Percentiles rank a stretch among this genome's conserved stretches.
These are phyloP conservation scores for Erigeron canadensis DNA, from an alignment of 129 eudicot species.

Conservation along the genomic window DNA sequence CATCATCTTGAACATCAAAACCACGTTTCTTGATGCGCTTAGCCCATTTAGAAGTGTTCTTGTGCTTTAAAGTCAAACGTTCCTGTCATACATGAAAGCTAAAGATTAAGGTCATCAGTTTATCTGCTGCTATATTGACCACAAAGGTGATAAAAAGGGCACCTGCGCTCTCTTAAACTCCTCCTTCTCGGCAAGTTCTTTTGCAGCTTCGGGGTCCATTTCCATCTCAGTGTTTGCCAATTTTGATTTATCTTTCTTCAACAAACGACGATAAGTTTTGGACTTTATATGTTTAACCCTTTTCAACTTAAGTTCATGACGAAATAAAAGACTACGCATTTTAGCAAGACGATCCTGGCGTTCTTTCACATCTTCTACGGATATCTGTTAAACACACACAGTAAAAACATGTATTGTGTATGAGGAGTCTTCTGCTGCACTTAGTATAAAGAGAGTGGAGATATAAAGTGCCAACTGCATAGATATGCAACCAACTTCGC, in stretches of 20 bases:
- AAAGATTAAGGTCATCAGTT: conserved; percentile 5
- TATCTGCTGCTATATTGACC: not conserved
- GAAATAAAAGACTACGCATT: conserved; percentile 90
- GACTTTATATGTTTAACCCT: conserved; percentile 86
- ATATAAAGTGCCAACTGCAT: not conserved
- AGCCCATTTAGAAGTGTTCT: conserved; percentile 89
- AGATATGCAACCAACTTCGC: not conserved
- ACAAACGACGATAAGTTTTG: conserved; percentile 68
- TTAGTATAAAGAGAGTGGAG: too few species aligned
- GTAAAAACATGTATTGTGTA: not conserved
- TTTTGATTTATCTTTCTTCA: conserved; percentile 77
- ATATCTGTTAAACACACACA: conserved; percentile 49
- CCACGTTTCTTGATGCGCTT: conserved; percentile 86
- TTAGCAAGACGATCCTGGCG: conserved; percentile 77
- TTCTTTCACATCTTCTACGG: conserved; percentile 81
- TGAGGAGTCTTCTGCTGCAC: not conserved
- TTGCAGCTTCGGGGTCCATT: conserved; percentile 76
- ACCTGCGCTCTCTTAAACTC: conserved; percentile 93
- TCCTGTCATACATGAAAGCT: conserved; percentile 45
- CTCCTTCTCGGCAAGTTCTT: conserved; percentile 85
- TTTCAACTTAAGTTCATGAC: conserved; percentile 86
- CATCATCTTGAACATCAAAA: conserved; percentile 76
- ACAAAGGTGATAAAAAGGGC: not conserved
- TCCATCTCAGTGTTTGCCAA: conserved; percentile 40
- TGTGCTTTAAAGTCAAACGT: conserved; percentile 81